Base-by-base conservation (phyloP, 2,329 filamentous ascomycete genomes). In the Ophiosphaerella narmari region DNA sequence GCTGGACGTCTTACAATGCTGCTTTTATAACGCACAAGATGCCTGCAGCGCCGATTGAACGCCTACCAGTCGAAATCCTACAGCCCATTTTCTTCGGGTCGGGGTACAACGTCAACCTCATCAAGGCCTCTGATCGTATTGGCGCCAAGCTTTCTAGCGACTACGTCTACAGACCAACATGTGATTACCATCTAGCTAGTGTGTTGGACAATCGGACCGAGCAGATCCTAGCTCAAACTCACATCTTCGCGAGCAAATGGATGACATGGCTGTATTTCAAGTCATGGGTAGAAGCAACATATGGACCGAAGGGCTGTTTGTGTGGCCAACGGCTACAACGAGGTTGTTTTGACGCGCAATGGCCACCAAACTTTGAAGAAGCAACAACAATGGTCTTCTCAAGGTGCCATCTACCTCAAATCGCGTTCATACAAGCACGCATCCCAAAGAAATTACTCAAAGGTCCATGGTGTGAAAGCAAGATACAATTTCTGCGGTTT, bases 81-180 rank as follows among this genome's bases (percentile, higher is more conserved):
- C 77, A 82, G 56, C 70, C 74, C 35, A 81, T 83, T 39, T 82
- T 82, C 52, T 66, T 79, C n/a, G 63, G 74, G 24, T 74, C 76
- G 5, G 62, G 35, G 7, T 59, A 77, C 21, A 79, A 81, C 53
- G 55, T 78, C 29, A 75, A 78, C 33, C 60, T 47, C 73, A 73
- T 36, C 62, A 66, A 6, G 55, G 62, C 36, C 5, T 82, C 80
- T 0, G 67, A 65, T 0, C 52, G 65, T 9, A 59, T 83, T 8
- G 72, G 71, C n/a, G 43, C 55, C 3, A 61, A 59, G 31, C 61
- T 73, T 12, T 68, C 69, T 3, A 55, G 54, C 26, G 43, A 58
- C 1, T 62, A 63, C 46, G 46, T 63, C 23, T 71, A 69, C 45
- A 33, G 60, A 16, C 47, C 50, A 2, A 46, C 59, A 3, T 71